Evolutionary conservation across 1,139 yeast species (phyloP).

Genomic region (Kodamaea sp.): DNA sequence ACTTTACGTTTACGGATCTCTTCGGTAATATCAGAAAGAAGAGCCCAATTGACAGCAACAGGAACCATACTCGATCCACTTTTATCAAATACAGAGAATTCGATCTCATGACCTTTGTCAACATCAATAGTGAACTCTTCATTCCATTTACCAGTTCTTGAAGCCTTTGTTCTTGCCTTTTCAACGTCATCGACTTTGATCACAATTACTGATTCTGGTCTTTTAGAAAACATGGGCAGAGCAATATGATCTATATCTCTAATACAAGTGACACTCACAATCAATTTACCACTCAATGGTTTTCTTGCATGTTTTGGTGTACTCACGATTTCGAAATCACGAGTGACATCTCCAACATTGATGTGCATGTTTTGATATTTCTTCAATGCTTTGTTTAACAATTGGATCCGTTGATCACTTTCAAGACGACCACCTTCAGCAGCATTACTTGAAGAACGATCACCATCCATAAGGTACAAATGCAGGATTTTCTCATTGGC

Average conservation of each 20-base stretch:
- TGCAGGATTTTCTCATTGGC: slow-evolving; percentile 88
- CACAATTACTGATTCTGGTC: slow-evolving; percentile 75
- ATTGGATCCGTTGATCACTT: slow-evolving; percentile 78
- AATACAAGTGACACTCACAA: slow-evolving; percentile 66
- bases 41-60: slow-evolving; percentile 91
- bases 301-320: slow-evolving; percentile 73
- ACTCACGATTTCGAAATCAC: slow-evolving; percentile 61
- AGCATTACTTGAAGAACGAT: slow-evolving; percentile 75
- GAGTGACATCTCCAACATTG: slow-evolving; percentile 54
- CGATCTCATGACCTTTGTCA: slow-evolving; percentile 89
- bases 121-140: slow-evolving; percentile 79
- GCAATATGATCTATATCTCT: slow-evolving; percentile 92
- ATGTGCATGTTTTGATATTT: slow-evolving; percentile 89
- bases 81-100: slow-evolving; percentile 81
- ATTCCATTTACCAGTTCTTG: slow-evolving; percentile 78
- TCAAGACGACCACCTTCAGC: slow-evolving; percentile 87
- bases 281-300: slow-evolving; percentile 77
- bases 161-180: slow-evolving; percentile 67
- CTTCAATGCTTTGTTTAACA: slow-evolving; percentile 77
- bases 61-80: slow-evolving; percentile 66
- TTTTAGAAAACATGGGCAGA: slow-evolving; percentile 69
- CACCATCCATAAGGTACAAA: slow-evolving; percentile 87
- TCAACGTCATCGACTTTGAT: slow-evolving; percentile 86
- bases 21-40: slow-evolving; percentile 86
- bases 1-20: slow-evolving; percentile 89